Percentiles rank a stretch among this genome's conserved stretches.
Conservation (phyloP, 2,329 filamentous ascomycete species). For the Eurotiales sp. region DNA sequence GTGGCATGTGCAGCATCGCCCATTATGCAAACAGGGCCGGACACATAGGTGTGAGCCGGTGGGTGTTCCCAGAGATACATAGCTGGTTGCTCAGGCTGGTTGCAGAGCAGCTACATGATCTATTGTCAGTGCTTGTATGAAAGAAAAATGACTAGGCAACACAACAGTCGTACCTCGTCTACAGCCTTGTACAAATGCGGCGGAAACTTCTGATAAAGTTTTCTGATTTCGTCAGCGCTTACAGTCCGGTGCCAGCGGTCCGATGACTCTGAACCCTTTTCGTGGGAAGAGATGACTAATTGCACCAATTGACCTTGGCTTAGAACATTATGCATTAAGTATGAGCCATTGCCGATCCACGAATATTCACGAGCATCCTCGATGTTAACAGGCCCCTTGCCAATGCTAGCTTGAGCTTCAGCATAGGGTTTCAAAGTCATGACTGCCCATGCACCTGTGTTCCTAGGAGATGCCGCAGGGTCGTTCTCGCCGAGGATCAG, state of each 20-base stretch:
- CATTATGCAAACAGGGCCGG: constrained; percentile 21
- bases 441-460: not conserved
- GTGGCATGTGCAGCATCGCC: constrained; percentile 40
- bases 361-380: constrained; percentile 6
- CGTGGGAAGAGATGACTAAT: constrained; percentile 1
- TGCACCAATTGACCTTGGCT: not conserved
- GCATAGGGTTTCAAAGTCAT: constrained; percentile 8
- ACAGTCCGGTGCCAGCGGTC: constrained; percentile 7
- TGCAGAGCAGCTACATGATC: not conserved
- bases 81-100: constrained; percentile 1
- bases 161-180: constrained; percentile 2
- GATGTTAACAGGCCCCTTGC: constrained; percentile 1
- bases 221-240: constrained; percentile 5
- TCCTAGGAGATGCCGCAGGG: constrained; percentile 1
- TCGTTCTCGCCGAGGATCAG: not conserved
- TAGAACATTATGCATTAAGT: not conserved
- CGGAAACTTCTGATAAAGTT: constrained; percentile 5
- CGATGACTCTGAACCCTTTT: constrained; percentile 3
- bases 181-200: not conserved
- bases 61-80: constrained; percentile 13
- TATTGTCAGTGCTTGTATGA: not conserved
- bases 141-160: not conserved
- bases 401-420: constrained; percentile 7
- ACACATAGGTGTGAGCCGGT: constrained; percentile 2
- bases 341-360: constrained; percentile 1